Evolutionary conservation across 306 rosid species (phyloP).

Genomic region (Medicago truncatula): DNA sequence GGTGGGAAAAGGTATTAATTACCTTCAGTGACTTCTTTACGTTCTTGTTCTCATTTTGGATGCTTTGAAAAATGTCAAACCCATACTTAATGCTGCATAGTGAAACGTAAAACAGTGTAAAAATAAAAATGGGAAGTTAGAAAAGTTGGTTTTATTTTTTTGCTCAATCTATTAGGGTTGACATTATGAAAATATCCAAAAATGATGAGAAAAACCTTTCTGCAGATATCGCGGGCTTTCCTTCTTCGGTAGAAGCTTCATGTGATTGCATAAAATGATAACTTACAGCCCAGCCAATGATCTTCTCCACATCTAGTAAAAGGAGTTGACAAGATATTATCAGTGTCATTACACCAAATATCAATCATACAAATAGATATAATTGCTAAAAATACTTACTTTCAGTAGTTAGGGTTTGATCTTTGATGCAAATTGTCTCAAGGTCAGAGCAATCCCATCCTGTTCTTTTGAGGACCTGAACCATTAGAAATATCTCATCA

Average conservation of each 20-base stretch:
- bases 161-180: neutral
- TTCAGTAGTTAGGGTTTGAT: constrained; percentile 78
- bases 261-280: constrained; percentile 67
- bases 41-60: constrained; percentile 79
- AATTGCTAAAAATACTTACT: constrained; percentile 53
- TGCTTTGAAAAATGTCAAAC: constrained; percentile 68
- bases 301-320: constrained; percentile 76
- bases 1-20: constrained; percentile 3
- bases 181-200: constrained; percentile 9
- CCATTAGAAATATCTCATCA: constrained; percentile 32
- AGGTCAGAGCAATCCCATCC: constrained; percentile 87
- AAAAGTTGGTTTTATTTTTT: constrained; percentile 4
- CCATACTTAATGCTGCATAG: constrained; percentile 80
- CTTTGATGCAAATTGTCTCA: constrained; percentile 73
- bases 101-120: constrained; percentile 42
- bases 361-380: constrained; percentile 2
- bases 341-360: constrained; percentile 34
- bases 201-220: constrained; percentile 68
- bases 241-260: constrained; percentile 58
- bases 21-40: constrained; percentile 86
- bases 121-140: neutral
- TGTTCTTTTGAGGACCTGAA: constrained; percentile 78
- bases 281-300: constrained; percentile 90
- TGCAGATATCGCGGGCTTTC: constrained; percentile 65
- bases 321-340: constrained; percentile 8